Percentiles rank a stretch among this genome's conserved stretches.
Conservation (phyloP, 2,329 filamentous ascomycete genomes). For the Arthrobotrys sinensis region DNA sequence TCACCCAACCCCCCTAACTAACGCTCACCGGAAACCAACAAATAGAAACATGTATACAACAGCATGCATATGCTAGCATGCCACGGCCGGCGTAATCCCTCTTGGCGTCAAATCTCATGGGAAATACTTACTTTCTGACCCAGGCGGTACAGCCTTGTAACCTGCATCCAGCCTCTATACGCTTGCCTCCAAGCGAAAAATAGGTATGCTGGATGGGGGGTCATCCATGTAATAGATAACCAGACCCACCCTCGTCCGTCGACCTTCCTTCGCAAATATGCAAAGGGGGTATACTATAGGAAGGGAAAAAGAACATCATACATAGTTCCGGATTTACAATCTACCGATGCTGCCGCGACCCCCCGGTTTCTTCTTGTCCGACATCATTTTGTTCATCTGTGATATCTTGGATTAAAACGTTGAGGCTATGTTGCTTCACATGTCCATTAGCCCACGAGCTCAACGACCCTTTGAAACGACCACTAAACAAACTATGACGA, state of each 20-base stretch:
- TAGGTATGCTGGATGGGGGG: neutral
- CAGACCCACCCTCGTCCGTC: neutral
- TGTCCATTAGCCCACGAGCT: conserved; percentile 6
- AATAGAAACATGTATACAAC: conserved; percentile 43
- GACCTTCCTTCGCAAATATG: conserved; percentile 1
- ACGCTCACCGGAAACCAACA: conserved; percentile 6
- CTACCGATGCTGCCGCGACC: conserved; percentile 1
- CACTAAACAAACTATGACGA: conserved; percentile 20
- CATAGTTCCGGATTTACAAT: conserved; percentile 17
- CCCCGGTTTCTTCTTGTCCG: neutral
- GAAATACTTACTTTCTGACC: conserved; percentile 2
- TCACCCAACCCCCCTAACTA: conserved; percentile 4
- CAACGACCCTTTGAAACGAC: neutral
- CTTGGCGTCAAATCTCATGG: neutral
- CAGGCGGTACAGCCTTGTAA: conserved; percentile 20
- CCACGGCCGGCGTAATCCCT: conserved; percentile 2
- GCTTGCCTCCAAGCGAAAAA: conserved; percentile 9
- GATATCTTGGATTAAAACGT: neutral
- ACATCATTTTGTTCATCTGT: neutral
- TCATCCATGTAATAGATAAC: conserved; percentile 1
- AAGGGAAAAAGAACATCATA: neutral
- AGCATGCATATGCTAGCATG: too few relatives aligned
- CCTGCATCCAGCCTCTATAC: conserved; percentile 24
- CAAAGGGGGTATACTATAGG: neutral
- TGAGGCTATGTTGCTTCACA: conserved; percentile 35